Conservation (phyloP, 2,329 filamentous ascomycete species). For the Paramyrothecium roridum region DNA sequence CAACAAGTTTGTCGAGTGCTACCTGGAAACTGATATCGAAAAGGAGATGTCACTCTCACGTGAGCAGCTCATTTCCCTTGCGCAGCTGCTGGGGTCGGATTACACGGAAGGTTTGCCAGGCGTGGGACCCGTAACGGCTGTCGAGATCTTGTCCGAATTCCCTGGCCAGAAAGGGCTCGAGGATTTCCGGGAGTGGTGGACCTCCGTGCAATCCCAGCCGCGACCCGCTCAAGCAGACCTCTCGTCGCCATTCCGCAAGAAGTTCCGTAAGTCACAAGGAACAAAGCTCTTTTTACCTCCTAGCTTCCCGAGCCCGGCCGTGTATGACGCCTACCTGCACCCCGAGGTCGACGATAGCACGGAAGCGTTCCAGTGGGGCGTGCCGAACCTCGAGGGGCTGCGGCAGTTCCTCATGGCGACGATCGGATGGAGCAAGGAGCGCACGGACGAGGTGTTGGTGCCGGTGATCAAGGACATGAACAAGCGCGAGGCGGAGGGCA, state of each 20-base stretch:
- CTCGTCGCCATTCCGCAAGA: conserved; percentile 68
- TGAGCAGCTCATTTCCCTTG: conserved; percentile 83
- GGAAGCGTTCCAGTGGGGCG: conserved; percentile 88
- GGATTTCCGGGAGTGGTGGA: conserved; percentile 88
- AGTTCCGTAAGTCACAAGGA: conserved; percentile 76
- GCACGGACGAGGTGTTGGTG: conserved; percentile 92
- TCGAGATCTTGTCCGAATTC: conserved; percentile 94
- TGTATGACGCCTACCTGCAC: conserved; percentile 78
- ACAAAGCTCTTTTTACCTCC: conserved; percentile 84
- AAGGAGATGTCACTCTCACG: conserved; percentile 85
- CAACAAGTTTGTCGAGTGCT: conserved; percentile 97
- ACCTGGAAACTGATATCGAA: conserved; percentile 78
- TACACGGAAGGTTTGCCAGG: conserved; percentile 91
- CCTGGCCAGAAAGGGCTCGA: conserved; percentile 56
- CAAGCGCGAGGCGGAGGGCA: conserved; percentile 79
- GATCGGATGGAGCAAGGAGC: conserved; percentile 87
- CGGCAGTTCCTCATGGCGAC: conserved; percentile 84
- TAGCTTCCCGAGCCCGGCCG: conserved; percentile 73
- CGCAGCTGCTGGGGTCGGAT: conserved; percentile 87
- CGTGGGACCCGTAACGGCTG: conserved; percentile 88
- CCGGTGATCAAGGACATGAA: conserved; percentile 98
- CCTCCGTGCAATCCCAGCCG: conserved; percentile 65
- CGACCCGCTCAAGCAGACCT: conserved; percentile 62
- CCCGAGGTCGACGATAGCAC: conserved; percentile 81
- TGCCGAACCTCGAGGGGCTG: conserved; percentile 85